phyloP scores from a whole-genome alignment of 768 basidiomycete genomes.

The Chalciporus chontae region DNA sequence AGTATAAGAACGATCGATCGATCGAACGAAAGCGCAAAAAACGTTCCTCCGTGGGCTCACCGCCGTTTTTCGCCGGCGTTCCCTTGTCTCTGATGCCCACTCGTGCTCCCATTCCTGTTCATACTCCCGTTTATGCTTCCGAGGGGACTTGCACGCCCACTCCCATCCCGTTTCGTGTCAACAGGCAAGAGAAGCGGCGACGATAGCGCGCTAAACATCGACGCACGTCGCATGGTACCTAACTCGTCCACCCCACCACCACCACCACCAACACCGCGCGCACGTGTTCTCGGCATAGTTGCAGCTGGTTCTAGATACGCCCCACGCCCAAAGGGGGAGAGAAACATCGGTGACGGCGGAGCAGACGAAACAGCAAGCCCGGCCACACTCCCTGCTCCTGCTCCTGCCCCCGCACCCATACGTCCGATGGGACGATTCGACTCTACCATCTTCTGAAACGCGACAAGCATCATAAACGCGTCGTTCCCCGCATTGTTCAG shows the following conservation, averaged over 20 bases:
- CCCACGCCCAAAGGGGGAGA: not conserved
- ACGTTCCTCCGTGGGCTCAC: not conserved
- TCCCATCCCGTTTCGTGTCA: not conserved
- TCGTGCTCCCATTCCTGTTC: constrained; percentile 2
- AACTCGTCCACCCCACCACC: constrained; percentile 33
- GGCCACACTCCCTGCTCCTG: not conserved
- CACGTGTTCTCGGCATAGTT: not conserved
- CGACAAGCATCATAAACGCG: constrained; percentile 65
- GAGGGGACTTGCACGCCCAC: not conserved
- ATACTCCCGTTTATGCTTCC: not conserved
- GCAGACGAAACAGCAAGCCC: not conserved
- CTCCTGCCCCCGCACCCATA: too few species aligned
- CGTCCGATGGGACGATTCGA: constrained; percentile 31
- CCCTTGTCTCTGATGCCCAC: constrained; percentile 6
- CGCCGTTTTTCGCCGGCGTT: constrained; percentile 1
- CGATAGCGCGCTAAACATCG: constrained; percentile 12
- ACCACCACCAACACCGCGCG: not conserved
- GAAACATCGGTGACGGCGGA: not conserved
- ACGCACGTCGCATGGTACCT: constrained; percentile 33
- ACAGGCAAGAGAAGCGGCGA: constrained; percentile 6
- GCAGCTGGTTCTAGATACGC: not conserved
- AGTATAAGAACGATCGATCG: not conserved
- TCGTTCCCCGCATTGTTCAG: constrained; percentile 81
- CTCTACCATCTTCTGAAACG: constrained; percentile 66
- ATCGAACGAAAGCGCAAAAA: not conserved